Evolutionary conservation across 192 early-diverging fungal genomes (phyloP).

Genomic region (Entophlyctis luteolus): DNA sequence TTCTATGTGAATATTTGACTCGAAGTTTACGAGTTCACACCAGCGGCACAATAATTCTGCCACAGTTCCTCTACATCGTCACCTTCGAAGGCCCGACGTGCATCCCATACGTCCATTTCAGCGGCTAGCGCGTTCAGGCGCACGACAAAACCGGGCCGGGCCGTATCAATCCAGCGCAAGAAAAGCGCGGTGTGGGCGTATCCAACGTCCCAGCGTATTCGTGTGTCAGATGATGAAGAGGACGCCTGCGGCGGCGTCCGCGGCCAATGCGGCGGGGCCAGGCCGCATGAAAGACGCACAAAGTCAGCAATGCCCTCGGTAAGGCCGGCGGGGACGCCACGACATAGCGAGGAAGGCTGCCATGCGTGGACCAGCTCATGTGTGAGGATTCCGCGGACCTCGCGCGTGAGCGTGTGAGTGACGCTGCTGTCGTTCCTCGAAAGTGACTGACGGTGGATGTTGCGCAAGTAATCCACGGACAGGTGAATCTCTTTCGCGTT

Average conservation of each 20-base stretch:
- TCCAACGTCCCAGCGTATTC: slow-evolving; percentile 35
- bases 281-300: slow-evolving; percentile 30
- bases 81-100: too few relatives aligned
- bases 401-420: neutral
- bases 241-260: too few relatives aligned
- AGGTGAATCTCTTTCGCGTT: slow-evolving; percentile 39
- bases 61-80: too few relatives aligned
- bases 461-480: slow-evolving; percentile 20
- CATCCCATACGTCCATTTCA: too few relatives aligned
- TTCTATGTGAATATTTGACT: too few relatives aligned
- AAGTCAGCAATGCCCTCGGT: slow-evolving; percentile 49
- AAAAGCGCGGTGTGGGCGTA: slow-evolving; percentile 46
- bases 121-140: too few relatives aligned
- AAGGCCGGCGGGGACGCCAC: slow-evolving; percentile 28
- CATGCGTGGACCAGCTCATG: slow-evolving; percentile 7
- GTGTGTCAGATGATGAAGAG: too few relatives aligned
- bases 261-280: slow-evolving; percentile 36
- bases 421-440: slow-evolving; percentile 24
- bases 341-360: slow-evolving; percentile 32
- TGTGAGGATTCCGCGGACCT: neutral
- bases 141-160: too few relatives aligned
- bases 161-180: slow-evolving; percentile 37
- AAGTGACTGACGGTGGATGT: too few relatives aligned
- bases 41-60: too few relatives aligned
- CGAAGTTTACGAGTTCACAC: too few relatives aligned